phyloP scores from a whole-genome alignment of 2,329 filamentous ascomycete genomes.

The Penicillium occitanis region DNA sequence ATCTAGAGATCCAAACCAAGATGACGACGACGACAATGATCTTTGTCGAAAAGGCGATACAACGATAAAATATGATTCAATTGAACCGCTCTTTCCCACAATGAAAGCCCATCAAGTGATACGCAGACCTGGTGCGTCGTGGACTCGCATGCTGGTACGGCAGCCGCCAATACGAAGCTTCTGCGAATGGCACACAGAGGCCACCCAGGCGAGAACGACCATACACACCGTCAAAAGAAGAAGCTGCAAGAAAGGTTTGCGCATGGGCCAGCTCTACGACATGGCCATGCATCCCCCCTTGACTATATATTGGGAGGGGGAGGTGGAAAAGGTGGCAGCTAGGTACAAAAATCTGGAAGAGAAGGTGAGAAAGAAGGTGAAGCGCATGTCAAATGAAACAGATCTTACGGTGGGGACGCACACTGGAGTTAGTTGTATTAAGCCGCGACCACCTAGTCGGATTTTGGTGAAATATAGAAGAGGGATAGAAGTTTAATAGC shows the following conservation, averaged over 20 bases:
- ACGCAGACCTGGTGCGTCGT: background rate
- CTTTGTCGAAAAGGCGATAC: background rate
- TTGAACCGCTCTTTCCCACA: background rate
- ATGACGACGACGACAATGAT: background rate
- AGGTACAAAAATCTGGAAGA: background rate
- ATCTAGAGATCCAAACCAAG: background rate
- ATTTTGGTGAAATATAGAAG: too few species aligned
- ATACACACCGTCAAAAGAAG: background rate
- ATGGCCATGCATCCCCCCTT: background rate
- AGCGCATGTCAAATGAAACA: background rate
- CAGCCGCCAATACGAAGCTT: background rate
- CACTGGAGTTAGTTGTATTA: too few species aligned
- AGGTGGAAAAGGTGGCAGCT: background rate
- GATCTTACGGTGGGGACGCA: too few species aligned
- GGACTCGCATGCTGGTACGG: background rate
- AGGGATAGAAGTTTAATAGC: too few species aligned
- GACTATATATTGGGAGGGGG: background rate
- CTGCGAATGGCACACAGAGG: background rate
- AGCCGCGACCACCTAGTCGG: too few species aligned
- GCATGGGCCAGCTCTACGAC: background rate
- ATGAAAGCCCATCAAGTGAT: background rate
- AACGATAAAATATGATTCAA: background rate
- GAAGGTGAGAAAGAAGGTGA: background rate
- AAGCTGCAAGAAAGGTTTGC: background rate
- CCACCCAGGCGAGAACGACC: background rate